A percentile compares a stretch with the other conserved stretches of the same genome.
phyloP scores from a whole-genome alignment of 495 filamentous ascomycete genomes.

The Neurospora sp. region DNA sequence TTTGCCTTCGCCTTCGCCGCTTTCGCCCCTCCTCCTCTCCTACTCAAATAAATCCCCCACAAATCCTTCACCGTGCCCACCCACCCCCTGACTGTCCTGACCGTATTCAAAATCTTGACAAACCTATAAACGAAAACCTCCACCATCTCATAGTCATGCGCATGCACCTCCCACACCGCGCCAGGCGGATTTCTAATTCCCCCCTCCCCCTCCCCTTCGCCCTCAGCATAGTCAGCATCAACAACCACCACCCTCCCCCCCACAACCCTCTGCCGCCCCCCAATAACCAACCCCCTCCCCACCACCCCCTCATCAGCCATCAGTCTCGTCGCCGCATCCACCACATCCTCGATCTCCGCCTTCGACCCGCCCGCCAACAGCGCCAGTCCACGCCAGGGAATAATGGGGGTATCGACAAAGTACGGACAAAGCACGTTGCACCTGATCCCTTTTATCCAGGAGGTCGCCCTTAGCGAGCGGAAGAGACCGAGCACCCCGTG shows the following conservation, averaged over 20 bases:
- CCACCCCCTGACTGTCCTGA: conserved; percentile 38
- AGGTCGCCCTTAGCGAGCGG: conserved; percentile 40
- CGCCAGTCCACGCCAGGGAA: conserved; percentile 27
- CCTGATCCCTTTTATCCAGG: conserved; percentile 39
- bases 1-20: not conserved
- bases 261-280: conserved; percentile 38
- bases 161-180: conserved; percentile 46
- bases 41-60: conserved; percentile 12
- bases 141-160: conserved; percentile 45
- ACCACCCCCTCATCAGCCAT: conserved; percentile 40
- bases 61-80: conserved; percentile 39
- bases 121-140: conserved; percentile 41
- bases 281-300: conserved; percentile 43
- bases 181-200: not conserved
- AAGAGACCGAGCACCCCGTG: conserved; percentile 58
- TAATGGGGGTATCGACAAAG: conserved; percentile 55
- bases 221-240: not conserved
- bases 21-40: not conserved
- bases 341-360: conserved; percentile 41
- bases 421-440: conserved; percentile 56
- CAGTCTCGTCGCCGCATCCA: conserved; percentile 26
- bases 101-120: conserved; percentile 36
- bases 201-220: not conserved
- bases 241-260: conserved; percentile 1
- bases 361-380: conserved; percentile 45